These are phyloP conservation scores for Mucor circinelloides DNA, from an alignment of 371 early-diverging fungal species.

Conservation along the genomic window DNA sequence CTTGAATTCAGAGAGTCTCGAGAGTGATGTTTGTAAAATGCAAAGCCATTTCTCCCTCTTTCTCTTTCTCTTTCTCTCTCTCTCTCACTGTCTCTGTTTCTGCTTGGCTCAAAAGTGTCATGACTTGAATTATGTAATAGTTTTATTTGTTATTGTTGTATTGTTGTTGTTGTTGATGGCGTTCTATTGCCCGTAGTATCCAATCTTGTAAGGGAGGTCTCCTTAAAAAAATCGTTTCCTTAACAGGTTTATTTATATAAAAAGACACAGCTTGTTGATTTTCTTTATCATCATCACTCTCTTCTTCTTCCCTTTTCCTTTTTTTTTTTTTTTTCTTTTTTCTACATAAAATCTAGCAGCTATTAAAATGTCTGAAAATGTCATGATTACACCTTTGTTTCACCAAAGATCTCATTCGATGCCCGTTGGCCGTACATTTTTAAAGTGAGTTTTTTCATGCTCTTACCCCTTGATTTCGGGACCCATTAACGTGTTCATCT, in stretches of 20 bases:
- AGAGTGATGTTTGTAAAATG: background rate
- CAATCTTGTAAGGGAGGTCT: background rate
- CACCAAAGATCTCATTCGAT: slow-evolving; percentile 30
- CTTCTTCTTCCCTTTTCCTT: background rate
- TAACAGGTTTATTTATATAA: slow-evolving; percentile 22
- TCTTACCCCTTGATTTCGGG: background rate
- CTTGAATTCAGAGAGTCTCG: background rate
- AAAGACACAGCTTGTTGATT: background rate
- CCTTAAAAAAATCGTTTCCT: slow-evolving; percentile 13
- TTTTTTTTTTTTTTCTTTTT: slow-evolving; percentile 9
- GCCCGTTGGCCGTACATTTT: slow-evolving; percentile 24
- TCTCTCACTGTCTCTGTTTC: background rate
- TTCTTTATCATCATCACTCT: background rate
- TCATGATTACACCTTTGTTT: slow-evolving; percentile 22
- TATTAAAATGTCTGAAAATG: slow-evolving; percentile 29
- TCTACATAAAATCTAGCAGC: background rate
- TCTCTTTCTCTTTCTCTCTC: too few species aligned
- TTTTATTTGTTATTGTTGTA: background rate
- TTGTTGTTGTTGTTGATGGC: slow-evolving; percentile 1
- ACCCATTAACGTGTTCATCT: background rate
- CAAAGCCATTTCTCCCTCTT: background rate
- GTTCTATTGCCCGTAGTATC: background rate
- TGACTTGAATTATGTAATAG: background rate
- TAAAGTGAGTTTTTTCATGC: slow-evolving; percentile 11
- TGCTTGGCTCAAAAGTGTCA: background rate